Base-by-base conservation (phyloP, 306 rosid genomes). In the Betula pendula region DNA sequence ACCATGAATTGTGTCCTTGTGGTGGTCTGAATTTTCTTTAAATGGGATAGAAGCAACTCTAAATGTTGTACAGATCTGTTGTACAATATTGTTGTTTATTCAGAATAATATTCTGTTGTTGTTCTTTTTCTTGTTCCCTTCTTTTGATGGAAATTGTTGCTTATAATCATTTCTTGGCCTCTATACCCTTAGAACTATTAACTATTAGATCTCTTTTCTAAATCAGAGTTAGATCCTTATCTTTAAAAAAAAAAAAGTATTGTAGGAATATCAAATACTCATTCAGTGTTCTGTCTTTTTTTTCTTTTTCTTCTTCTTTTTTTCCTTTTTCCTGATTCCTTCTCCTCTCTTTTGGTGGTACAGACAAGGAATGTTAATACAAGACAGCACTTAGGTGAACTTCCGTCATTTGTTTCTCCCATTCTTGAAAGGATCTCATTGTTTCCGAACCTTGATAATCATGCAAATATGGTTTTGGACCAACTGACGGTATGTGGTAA, bases 311-410 rank as follows among this genome's bases (percentile, higher is more conserved):
- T 33, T 70, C 19, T 20, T 38, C 24, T 20, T 71, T 29, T 75
- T 13, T 5, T 3, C 25, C 5, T 44, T 75, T 60, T 75, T 60
- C 68, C 16, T 71, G 43, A 43, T 58, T 56, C 78, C 69, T 25
- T 56, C 11, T 52, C 38, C 65, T 66, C 27, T 79, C 40, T 33
- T 73, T 74, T 81, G 71, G 71, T 73, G 81, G 40, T 66, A 59
- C 92, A 91, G 98, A 91, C 71, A 45, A 88, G 96, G 83, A 91
- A 91, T 84, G 91, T 94, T 65, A 90, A 91, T 83, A 78, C 91
- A 19, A 90, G 80, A 47, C 88, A 74, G 76, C 73, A 84, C 76
- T 77, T 94, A 75, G 98, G 98, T 17, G 91, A 81, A 48, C 89
- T 94, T 83, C 98, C 97, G 12, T 72, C 93, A 67, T 87, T 94